Conservation (phyloP, 768 basidiomycete species). For the Podaxis sp. region DNA sequence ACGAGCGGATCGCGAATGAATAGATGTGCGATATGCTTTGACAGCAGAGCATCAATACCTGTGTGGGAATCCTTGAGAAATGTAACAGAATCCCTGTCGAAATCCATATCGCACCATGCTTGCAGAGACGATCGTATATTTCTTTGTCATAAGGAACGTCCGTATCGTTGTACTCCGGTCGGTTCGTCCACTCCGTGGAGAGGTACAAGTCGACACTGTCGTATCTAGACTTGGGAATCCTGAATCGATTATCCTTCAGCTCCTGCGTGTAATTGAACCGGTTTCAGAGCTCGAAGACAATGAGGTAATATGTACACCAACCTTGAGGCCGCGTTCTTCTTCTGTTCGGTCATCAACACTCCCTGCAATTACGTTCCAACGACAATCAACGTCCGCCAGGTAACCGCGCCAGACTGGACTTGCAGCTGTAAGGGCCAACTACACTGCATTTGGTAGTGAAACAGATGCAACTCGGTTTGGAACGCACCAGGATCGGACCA, state of each 20-base stretch:
- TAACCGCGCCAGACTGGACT: constrained; percentile 95
- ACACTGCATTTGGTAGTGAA: constrained; percentile 11
- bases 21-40: constrained; percentile 90
- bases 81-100: background rate
- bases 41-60: constrained; percentile 85
- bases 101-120: constrained; percentile 57
- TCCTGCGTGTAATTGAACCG: constrained; percentile 46
- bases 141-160: constrained; percentile 70
- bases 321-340: constrained; percentile 90
- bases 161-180: constrained; percentile 93
- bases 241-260: constrained; percentile 64
- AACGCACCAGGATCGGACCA: constrained; percentile 86
- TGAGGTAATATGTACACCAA: constrained; percentile 20
- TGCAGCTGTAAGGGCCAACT: constrained; percentile 93
- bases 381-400: constrained; percentile 94
- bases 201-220: constrained; percentile 95
- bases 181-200: constrained; percentile 80
- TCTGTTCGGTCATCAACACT: constrained; percentile 96
- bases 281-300: background rate
- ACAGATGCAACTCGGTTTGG: background rate
- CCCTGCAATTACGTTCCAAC: constrained; percentile 99
- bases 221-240: constrained; percentile 95
- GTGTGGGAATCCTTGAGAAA: constrained; percentile 2
- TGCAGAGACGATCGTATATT: constrained; percentile 67
- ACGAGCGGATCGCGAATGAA: constrained; percentile 98